Evolutionary conservation across 78 protist genomes (phyloP), one percentile per base, ranked within the genome.

Genomic region (Creolimax fragrantissima): DNA sequence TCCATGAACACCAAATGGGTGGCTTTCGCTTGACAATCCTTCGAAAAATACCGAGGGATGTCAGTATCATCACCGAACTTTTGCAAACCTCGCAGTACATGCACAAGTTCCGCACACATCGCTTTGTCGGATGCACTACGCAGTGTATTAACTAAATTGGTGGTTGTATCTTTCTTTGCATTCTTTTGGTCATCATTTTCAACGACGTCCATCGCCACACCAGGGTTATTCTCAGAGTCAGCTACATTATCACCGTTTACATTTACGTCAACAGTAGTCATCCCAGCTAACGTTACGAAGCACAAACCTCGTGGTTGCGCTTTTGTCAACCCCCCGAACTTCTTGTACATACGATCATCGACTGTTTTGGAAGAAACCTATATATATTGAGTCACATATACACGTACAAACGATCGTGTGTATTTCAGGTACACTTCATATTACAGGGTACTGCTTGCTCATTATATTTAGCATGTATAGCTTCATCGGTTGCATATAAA

Each of bases 291-390:
- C 7, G 86, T 83, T 2, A 83, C 41, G 35, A 83, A 83, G 86
- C 42, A 35, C 44, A 83, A 41, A 36, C 86, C 86, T 83, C 86
- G 86, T 6, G 86, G 86, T 41, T 83, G 86, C 41, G 86, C 86
- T 11, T 83, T 36, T 36, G 86, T 5, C 86, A 83, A 11, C 35
- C 86, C 86, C 6, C 41, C 35, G 35, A 83, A 35, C 7, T 83
- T 83, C 86, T 83, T 83, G 86, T 83, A 83, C 86, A 83, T 83
- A 11, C 86, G 86, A 41, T 83, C 86, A 41, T 83, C 86, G 35
- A 24, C 86, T 39, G 86, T 17, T 41, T 41, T 36, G 37, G 86
- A 83, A 24, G 42, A 35, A 6, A 83, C 86, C 86, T 83, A 41
- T 24, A 83, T 5, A 17, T 11, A 58, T 11, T 17, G 39, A 58